Evolutionary conservation across 2,329 filamentous ascomycete genomes (phyloP), one percentile per base, ranked within the genome.

Genomic region (Colletotrichum plurivorum): DNA sequence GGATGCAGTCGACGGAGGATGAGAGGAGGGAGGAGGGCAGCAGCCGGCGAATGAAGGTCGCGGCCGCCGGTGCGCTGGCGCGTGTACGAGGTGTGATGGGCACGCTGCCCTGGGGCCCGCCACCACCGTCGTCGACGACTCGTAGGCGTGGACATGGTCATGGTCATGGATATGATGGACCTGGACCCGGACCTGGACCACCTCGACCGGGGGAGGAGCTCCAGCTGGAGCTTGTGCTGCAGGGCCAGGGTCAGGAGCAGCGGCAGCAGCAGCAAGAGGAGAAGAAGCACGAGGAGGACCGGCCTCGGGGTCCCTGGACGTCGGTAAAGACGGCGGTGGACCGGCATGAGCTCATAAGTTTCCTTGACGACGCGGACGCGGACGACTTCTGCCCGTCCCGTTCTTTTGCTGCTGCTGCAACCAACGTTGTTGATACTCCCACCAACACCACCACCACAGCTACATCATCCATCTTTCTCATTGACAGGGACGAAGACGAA

Each of bases 291-390:
- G 45, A 60, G 31, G 45, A 61, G 46, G 36, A 57, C 56, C 56
- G 41, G 45, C 63, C 22, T 53, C 58, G 52, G 45, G 36, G 59
- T 13, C 59, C 64, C 52, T 67, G 64, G 58, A 54, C 58, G 52
- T 45, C 64, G 64, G 52, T 51, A 67, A 56, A 51, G 52, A 63
- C 43, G 56, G 55, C 27, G 55, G 63, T 53, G 54, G 63, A 45
- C 45, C 53, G 48, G 53, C 68, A 68, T 63, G 65, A 59, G 54
- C 68, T 70, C 68, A 68, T 68, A 70, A 70, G 68, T 63, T 67
- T 68, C 64, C 64, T 70, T 46, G 64, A 69, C 66, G 66, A 70
- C 63, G 52, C 64, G 31, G 68, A 70, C 56, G 39, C 56, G 64
- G 53, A 58, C 53, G 64, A 55, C 15, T n/a, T 62, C 49, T 18